A percentile compares a stretch with the other conserved stretches of the same genome.
These are phyloP conservation scores for Magnolia kwangsiensis DNA, from an alignment of 164 flowering plant species.

Conservation along the genomic window DNA sequence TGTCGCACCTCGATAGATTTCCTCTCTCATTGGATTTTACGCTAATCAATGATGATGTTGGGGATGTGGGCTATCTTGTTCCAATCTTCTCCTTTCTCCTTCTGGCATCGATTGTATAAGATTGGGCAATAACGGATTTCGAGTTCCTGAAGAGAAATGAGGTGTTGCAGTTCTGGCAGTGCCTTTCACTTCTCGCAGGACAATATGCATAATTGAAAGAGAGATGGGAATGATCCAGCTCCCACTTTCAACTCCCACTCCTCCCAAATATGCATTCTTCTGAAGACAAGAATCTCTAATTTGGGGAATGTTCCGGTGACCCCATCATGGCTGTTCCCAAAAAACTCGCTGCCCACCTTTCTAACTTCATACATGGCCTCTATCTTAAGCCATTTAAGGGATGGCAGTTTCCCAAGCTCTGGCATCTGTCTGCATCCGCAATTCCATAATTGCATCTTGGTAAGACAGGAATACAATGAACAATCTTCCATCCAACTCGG, in stretches of 20 bases:
- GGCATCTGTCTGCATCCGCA: not conserved
- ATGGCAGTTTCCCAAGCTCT: not conserved
- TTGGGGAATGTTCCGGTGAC: too few relatives aligned
- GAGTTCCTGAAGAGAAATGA: not conserved
- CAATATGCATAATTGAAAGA: too few relatives aligned
- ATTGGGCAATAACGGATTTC: constrained; percentile 1
- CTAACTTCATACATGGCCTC: not conserved
- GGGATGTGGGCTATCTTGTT: constrained; percentile 11
- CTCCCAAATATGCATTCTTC: too few relatives aligned
- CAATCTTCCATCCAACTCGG: not conserved
- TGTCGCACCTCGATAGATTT: too few relatives aligned
- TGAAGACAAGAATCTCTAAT: too few relatives aligned
- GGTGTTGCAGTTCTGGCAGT: too few relatives aligned
- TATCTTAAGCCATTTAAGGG: not conserved
- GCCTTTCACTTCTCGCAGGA: too few relatives aligned
- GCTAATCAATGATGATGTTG: not conserved
- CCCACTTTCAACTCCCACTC: too few relatives aligned
- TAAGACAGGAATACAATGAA: not conserved
- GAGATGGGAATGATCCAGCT: too few relatives aligned
- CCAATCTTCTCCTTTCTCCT: constrained; percentile 8
- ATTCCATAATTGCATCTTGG: not conserved
- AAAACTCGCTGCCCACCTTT: too few relatives aligned
- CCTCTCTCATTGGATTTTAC: too few relatives aligned
- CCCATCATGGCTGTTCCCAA: too few relatives aligned
- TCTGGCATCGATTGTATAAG: constrained; percentile 1